Base-by-base conservation (phyloP, 257 asterid species). In the Echites panduratus region DNA sequence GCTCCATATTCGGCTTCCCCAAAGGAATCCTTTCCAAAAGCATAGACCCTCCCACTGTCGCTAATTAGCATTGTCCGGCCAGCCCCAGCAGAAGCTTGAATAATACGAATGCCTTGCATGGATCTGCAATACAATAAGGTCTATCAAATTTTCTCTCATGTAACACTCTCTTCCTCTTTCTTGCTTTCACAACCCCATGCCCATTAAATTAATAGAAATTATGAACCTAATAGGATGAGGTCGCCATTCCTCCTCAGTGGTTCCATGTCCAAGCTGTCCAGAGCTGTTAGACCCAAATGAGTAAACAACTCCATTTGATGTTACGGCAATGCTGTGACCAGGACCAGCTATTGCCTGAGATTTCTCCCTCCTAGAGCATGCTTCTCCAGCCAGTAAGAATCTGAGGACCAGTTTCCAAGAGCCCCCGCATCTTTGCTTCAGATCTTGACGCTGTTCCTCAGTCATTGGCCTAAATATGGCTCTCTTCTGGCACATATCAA, bases 311-410 rank as follows among this genome's bases (percentile, higher is more conserved):
- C 99, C 99, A 16, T 83, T 83, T 35, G 90, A 80, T 65, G 97
- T 95, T 78, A 95, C 98, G 11, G 90, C 98, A 75, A 95, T 73
- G 75, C 98, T 92, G 75, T 95, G 98, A n/a, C 99, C 99, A 0
- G 99, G 98, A 24, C 99, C 99, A 2, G 99, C 99, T 73, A 92
- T 86, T 2, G 98, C 99, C 72, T 95, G 99, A 26, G 99, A 88
- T 75, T 84, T 92, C 86, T 90, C 99, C 82, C 98, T 83, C 81
- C 99, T 79, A 32, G 88, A 83, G 79, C 99, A 95, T 14, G 84
- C 79, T 84, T 95, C 99, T 66, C 99, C 99, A 29, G 98, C 96
- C 70, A 95, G 83, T 76, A 95, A 84, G 78, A 84, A 95, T 81
- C 97, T 85, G 78, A 92, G 88, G 69, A 95, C 96, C 40, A 95